phyloP scores from a whole-genome alignment of 345 rosid genomes.

The Noccaea caerulescens region DNA sequence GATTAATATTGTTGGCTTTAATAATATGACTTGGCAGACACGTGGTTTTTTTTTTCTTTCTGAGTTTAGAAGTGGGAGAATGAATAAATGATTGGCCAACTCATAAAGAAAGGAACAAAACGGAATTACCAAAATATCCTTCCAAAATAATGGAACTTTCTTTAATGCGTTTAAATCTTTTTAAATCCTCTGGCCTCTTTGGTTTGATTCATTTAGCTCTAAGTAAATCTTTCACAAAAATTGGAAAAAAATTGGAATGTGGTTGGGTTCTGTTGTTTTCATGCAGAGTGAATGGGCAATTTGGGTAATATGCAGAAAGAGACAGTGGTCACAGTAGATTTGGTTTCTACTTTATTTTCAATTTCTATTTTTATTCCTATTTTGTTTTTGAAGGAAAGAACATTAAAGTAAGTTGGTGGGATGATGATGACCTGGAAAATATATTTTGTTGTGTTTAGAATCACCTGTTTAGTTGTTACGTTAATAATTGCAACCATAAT shows the following conservation, averaged over 20 bases:
- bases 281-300: neutral
- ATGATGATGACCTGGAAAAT: constrained; percentile 29
- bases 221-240: constrained; percentile 23
- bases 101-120: constrained; percentile 25
- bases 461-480: constrained; percentile 29
- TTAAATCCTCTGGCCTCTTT: neutral
- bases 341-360: neutral
- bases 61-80: constrained; percentile 3
- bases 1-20: neutral
- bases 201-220: constrained; percentile 6
- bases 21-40: constrained; percentile 28
- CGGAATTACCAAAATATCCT: constrained; percentile 1
- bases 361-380: neutral
- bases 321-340: constrained; percentile 38
- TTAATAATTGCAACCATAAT: constrained; percentile 33
- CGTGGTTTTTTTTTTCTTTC: neutral
- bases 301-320: constrained; percentile 33
- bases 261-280: constrained; percentile 28
- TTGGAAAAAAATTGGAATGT: constrained; percentile 11
- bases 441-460: constrained; percentile 17
- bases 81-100: constrained; percentile 42
- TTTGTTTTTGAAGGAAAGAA: constrained; percentile 19
- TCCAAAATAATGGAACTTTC: constrained; percentile 22
- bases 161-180: neutral
- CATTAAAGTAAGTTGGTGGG: constrained; percentile 41